Evolutionary conservation across 371 early-diverging fungal species (phyloP), one percentile per base, ranked within the genome.

Genomic region (Rhizopus microsporus): DNA sequence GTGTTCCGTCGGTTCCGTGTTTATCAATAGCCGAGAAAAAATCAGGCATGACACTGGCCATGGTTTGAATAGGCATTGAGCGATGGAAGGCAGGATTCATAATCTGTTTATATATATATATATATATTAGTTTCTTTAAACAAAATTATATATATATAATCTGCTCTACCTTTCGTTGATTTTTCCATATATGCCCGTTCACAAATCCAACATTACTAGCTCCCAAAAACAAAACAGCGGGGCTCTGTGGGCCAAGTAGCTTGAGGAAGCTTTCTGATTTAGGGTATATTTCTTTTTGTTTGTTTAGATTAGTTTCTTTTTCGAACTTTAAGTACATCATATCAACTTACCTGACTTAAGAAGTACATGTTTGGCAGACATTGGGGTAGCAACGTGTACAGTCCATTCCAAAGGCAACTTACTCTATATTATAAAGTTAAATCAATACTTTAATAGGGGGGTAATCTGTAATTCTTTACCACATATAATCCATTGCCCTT

Each of bases 21-120:
- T 63, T 38, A 34, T 77, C 68, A 13, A 77, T 62, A 0, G 58
- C 17, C 1, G 52, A 34, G 31, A 74, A 71, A 0, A 63, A 45
- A 13, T 65, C 54, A 6, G 54, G 51, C 39, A 69, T 53, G 5
- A 74, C 43, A 32, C 44, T 40, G 3, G 65, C 69, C 56, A 76
- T 71, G 7, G 65, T 51, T 7, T 65, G 54, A 5, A 71, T 65
- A 3, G 77, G 77, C 65, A 66, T 59, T 23, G 71, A 53, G 9
- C 74, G 67, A 49, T 65, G 67, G 35, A 76, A 76, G 3, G 72
- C 74, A 31, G 77, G 77, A 35, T 71, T 74, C 63, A 73, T 70
- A 2, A 70, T 60, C 67, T 65, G 42, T 23, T 23, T 23, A n/a
- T n/a, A n/a, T n/a, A n/a, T n/a, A n/a, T n/a, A n/a, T 23, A 23